A percentile compares a stretch with the other conserved stretches of the same genome.
Evolutionary conservation across 164 flowering plant genomes (phyloP).

Genomic region (Nymphaea thermarum): DNA sequence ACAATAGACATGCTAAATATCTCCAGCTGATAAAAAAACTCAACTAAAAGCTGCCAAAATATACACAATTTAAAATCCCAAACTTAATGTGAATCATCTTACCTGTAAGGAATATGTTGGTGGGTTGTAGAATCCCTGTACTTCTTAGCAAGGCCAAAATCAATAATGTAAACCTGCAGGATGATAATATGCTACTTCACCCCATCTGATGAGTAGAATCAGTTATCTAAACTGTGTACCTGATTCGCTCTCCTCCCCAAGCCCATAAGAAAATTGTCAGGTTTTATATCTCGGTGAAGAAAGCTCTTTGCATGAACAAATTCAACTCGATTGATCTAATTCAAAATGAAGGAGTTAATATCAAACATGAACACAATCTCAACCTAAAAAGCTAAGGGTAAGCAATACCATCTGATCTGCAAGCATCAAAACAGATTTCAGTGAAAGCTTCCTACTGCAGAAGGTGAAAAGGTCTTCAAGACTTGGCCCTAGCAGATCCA

Average conservation of each 20-base stretch:
- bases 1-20: too few species aligned
- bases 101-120: constrained; percentile 85
- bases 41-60: too few species aligned
- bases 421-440: constrained; percentile 88
- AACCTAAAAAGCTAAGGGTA: not conserved
- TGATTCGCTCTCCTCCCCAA: constrained; percentile 85
- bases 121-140: constrained; percentile 53
- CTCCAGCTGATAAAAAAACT: too few species aligned
- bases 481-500: constrained; percentile 93
- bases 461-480: constrained; percentile 91
- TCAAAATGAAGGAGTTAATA: not conserved
- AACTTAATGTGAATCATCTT: not conserved
- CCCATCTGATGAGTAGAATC: not conserved
- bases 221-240: constrained; percentile 17
- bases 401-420: constrained; percentile 81
- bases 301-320: constrained; percentile 72
- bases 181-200: not conserved
- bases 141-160: constrained; percentile 58
- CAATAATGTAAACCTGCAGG: constrained; percentile 41
- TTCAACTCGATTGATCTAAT: constrained; percentile 79
- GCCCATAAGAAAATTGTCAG: constrained; percentile 93
- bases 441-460: constrained; percentile 73
- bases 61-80: too few species aligned
- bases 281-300: constrained; percentile 81
- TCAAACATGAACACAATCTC: not conserved